Conservation (phyloP, 768 basidiomycete genomes). For the Paxillus involutus region DNA sequence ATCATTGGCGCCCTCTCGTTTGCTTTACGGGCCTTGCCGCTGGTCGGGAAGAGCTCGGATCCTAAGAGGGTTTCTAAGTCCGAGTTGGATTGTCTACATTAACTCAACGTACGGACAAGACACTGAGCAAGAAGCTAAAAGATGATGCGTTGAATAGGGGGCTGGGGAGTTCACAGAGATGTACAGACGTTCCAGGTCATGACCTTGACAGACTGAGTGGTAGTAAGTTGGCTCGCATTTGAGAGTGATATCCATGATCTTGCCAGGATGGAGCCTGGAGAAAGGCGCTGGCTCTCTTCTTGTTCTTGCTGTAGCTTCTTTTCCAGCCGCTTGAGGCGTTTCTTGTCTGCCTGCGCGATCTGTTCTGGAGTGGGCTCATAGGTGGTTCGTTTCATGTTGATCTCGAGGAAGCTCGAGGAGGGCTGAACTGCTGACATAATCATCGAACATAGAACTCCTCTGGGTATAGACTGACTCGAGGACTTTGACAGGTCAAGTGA, state of each 20-base stretch:
- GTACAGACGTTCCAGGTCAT: conserved; percentile 83
- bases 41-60: conserved; percentile 80
- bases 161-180: background rate
- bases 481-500: background rate
- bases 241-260: conserved; percentile 38
- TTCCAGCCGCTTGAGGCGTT: conserved; percentile 42
- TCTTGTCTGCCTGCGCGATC: conserved; percentile 50
- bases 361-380: conserved; percentile 52
- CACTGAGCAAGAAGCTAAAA: conserved; percentile 73
- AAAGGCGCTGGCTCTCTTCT: conserved; percentile 7
- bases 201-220: conserved; percentile 42
- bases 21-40: conserved; percentile 75
- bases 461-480: background rate
- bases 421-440: no score
- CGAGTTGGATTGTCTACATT: background rate
- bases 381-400: background rate
- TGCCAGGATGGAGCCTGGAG: conserved; percentile 13
- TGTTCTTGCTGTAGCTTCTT: conserved; percentile 35
- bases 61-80: conserved; percentile 40
- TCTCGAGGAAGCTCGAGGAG: no score
- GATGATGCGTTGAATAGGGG: conserved; percentile 2
- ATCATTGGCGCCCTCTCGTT: conserved; percentile 74
- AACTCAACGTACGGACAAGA: conserved; percentile 64
- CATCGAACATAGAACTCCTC: no score
- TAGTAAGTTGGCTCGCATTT: background rate